A percentile compares a stretch with the other conserved stretches of the same genome.
These are phyloP conservation scores for Dryas integrifolia DNA, from an alignment of 331 rosid genomes.

Conservation along the genomic window DNA sequence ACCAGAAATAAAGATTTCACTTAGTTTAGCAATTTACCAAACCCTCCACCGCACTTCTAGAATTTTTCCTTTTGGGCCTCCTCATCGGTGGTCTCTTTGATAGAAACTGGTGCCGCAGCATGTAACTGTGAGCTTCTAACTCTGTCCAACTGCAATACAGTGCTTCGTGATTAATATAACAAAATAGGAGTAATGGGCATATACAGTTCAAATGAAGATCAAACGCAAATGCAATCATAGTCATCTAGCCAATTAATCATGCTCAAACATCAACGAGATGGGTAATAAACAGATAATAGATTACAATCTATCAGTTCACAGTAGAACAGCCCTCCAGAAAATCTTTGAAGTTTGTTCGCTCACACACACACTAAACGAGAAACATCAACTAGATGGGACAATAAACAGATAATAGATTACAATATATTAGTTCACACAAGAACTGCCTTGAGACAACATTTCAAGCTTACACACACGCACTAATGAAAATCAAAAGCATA, in stretches of 20 bases:
- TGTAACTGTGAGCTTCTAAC: constrained; percentile 38
- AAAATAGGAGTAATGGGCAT: neutral
- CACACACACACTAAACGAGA: too few species aligned
- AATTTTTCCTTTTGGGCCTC: constrained; percentile 48
- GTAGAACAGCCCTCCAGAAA: too few species aligned
- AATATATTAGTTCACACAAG: neutral
- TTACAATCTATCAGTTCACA: too few species aligned
- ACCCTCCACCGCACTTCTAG: constrained; percentile 18
- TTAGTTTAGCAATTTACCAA: neutral
- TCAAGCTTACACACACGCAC: neutral
- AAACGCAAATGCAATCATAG: neutral
- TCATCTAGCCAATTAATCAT: neutral
- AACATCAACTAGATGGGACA: too few species aligned
- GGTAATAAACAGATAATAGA: neutral
- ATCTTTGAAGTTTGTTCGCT: too few species aligned
- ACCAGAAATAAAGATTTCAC: constrained; percentile 1
- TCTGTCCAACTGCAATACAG: constrained; percentile 63
- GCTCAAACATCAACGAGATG: too few species aligned
- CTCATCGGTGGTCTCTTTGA: constrained; percentile 51
- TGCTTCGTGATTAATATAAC: constrained; percentile 1
- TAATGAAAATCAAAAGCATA: too few species aligned
- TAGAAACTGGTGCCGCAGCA: constrained; percentile 31
- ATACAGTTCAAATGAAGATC: constrained; percentile 5
- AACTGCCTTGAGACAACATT: neutral
- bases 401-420: neutral